Percentiles rank a stretch among this genome's conserved stretches.
These are phyloP conservation scores for Ceratopteris richardii DNA, from an alignment of 75 land plant species.

Conservation along the genomic window DNA sequence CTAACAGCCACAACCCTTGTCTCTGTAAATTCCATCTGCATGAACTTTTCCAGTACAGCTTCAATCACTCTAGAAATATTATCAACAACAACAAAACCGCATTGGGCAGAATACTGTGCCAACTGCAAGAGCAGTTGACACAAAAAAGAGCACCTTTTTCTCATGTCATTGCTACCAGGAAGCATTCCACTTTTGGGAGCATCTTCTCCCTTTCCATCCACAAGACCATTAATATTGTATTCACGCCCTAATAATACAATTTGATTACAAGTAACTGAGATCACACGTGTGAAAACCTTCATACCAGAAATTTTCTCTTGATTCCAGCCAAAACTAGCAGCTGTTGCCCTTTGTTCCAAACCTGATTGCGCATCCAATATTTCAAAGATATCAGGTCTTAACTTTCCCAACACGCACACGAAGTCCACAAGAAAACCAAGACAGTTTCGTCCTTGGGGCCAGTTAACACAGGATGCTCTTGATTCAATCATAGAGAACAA, in stretches of 20 bases:
- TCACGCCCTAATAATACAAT: constrained; percentile 11
- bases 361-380: background rate
- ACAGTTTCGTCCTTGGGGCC: constrained; percentile 8
- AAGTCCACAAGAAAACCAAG: constrained; percentile 26
- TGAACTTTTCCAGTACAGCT: background rate
- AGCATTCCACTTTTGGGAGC: background rate
- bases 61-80: background rate
- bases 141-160: background rate
- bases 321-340: background rate
- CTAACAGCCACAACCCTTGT: background rate
- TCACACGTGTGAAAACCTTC: constrained; percentile 8
- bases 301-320: background rate
- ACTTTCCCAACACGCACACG: constrained; percentile 11
- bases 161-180: background rate
- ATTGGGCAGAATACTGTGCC: background rate
- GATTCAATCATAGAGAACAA: constrained; percentile 18
- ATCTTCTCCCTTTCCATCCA: background rate
- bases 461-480: constrained; percentile 5
- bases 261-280: constrained; percentile 22
- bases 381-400: background rate
- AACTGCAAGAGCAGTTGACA: background rate
- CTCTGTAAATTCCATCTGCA: background rate
- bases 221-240: background rate
- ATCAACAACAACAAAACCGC: background rate
- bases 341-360: background rate